Evolutionary conservation across 2,329 filamentous ascomycete species (phyloP), one percentile per base, ranked within the genome.

Genomic region (Microdochium paspali): DNA sequence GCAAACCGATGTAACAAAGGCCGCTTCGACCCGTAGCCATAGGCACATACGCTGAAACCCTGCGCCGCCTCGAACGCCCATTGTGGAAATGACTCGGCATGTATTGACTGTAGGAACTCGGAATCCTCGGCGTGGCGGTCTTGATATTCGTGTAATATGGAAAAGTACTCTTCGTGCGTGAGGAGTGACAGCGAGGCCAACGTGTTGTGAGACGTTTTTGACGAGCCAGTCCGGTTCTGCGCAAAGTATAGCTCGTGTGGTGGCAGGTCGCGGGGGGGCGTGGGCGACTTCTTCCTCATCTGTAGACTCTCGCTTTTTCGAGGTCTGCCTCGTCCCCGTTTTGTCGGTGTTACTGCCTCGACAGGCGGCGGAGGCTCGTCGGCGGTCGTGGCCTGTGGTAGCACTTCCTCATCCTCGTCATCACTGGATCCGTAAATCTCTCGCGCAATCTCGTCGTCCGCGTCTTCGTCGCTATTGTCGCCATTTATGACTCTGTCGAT

Each of bases 191-290:
- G 71, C 4, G 84, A 82, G 1, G 84, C 76, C 4, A 97, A 73
- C 0, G 82, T 95, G 54, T 93, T 93, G 61, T 87, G 85, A 1
- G 90, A 96, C 0, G 91, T 95, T 65, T 90, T 90, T 42, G 80
- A 74, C 3, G 82, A 77, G 2, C 88, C 90, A 0, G 87, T 82
- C 44, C 88, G 84, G 61, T 95, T 96, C 60, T 97, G 88, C 60
- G 85, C 87, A 64, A 98, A 97, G 69, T 94, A 98, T 54, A 86
- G 79, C 64, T 97, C 93, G 60, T 96, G 88, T 0, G 90, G 76
- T 4, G 90, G 87, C 2, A 97, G 75, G 57, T 95, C 80, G 46
- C 81, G 77, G 18, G 91, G 88, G 3, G 89, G 89, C 4, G 86
- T 90, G 1, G 87, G 86, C 6, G 86, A 88, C 48, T 79, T 80